Evolutionary conservation across 164 flowering plant genomes (phyloP).

Genomic region (Pachysandra terminalis): DNA sequence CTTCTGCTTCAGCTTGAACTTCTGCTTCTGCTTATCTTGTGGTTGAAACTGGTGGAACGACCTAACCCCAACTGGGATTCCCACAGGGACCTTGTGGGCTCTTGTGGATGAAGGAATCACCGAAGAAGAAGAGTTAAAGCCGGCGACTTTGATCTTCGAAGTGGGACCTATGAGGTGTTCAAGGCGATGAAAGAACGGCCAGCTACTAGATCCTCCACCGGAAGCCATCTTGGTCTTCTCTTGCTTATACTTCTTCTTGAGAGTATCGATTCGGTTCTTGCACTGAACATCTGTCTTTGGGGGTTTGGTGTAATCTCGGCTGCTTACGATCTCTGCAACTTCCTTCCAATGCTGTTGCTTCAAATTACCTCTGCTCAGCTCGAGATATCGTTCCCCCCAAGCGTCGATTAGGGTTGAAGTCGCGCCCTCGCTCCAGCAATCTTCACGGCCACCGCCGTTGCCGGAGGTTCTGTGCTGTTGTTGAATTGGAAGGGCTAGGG

Average conservation of each 20-base stretch:
- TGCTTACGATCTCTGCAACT: conserved; percentile 70
- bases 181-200: conserved; percentile 57
- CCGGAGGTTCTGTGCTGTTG: conserved; percentile 24
- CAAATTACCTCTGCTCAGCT: conserved; percentile 72
- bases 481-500: conserved; percentile 58
- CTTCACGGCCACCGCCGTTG: conserved; percentile 52
- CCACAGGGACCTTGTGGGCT: conserved; percentile 32
- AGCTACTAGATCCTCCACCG: conserved; percentile 45
- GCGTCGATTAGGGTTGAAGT: conserved; percentile 76
- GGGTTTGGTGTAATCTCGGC: conserved; percentile 44
- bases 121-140: neutral
- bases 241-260: conserved; percentile 79
- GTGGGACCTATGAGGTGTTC: conserved; percentile 61
- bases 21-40: conserved; percentile 9
- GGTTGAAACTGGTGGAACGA: conserved; percentile 14
- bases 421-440: conserved; percentile 91
- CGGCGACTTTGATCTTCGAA: conserved; percentile 15
- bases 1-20: conserved; percentile 8
- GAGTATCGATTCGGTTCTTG: conserved; percentile 84
- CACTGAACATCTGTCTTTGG: conserved; percentile 83
- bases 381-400: conserved; percentile 87
- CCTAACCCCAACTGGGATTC: conserved; percentile 42
- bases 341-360: conserved; percentile 92
- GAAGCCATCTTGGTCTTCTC: conserved; percentile 63
- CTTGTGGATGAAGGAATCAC: neutral